phyloP scores from a whole-genome alignment of 2,329 filamentous ascomycete species.

The Aureobasidium sp. region DNA sequence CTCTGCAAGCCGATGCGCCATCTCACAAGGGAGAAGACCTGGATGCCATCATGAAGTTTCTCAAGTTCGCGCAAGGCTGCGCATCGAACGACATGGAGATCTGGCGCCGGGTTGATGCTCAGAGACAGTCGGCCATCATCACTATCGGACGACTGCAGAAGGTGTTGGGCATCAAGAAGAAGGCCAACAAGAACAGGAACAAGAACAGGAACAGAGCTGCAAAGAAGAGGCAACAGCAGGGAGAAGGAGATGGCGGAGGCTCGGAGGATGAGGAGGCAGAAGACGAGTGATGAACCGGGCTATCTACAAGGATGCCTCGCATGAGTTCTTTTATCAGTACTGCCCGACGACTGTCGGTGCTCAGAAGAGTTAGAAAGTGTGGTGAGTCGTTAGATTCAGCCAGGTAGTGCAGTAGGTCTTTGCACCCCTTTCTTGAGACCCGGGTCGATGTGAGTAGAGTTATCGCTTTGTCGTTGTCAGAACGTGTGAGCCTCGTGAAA shows the following conservation, averaged over 20 bases:
- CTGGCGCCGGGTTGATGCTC: background rate
- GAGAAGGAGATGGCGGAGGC: background rate
- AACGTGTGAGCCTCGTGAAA: no score
- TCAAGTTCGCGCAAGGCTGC: background rate
- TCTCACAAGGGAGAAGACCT: background rate
- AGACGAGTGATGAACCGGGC: no score
- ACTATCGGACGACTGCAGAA: background rate
- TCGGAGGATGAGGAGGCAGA: background rate
- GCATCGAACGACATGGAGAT: background rate
- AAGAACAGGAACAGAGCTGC: background rate
- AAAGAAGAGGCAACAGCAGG: background rate
- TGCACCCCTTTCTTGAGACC: no score
- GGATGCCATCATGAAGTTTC: background rate
- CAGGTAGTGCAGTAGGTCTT: background rate
- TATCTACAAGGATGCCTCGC: no score
- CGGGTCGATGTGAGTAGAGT: no score
- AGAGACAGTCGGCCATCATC: background rate
- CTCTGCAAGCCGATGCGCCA: background rate
- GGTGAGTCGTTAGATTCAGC: no score
- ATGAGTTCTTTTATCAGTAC: no score
- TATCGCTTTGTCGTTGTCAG: no score
- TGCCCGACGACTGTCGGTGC: background rate
- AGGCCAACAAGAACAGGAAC: background rate
- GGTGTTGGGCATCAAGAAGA: background rate
- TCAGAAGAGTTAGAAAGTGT: background rate